Evolutionary conservation across 352 stramenopile genomes (phyloP).

Genomic region (Saprolegnia parasitica): DNA sequence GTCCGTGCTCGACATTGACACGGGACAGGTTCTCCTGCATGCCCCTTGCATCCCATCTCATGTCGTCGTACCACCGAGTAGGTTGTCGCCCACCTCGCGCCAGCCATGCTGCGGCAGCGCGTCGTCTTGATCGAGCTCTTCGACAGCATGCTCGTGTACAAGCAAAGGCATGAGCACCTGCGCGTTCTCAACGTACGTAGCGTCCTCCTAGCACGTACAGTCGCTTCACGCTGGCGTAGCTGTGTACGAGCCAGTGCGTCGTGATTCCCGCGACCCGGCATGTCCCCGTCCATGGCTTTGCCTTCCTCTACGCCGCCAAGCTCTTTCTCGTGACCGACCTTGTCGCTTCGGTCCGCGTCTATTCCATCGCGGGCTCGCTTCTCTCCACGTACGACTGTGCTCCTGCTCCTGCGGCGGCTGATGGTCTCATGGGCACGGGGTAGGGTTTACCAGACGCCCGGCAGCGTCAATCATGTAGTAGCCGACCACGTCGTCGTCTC

Average conservation of each 20-base stretch:
- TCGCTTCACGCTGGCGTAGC: neutral
- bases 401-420: too few species aligned
- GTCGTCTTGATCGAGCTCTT: constrained; percentile 31
- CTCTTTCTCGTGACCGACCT: neutral
- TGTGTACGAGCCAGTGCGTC: neutral
- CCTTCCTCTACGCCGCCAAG: neutral
- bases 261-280: neutral
- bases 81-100: neutral
- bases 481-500: too few species aligned
- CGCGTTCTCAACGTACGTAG: constrained; percentile 6
- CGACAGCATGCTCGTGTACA: constrained; percentile 28
- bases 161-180: constrained; percentile 24
- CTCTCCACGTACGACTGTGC: too few species aligned
- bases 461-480: too few species aligned
- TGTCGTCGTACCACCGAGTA: neutral
- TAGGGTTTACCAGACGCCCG: too few species aligned
- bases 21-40: neutral
- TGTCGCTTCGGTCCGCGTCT: too few species aligned
- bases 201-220: neutral
- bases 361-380: too few species aligned
- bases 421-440: too few species aligned
- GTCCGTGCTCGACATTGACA: neutral
- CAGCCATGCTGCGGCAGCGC: constrained; percentile 10
- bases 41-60: neutral
- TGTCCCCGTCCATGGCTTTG: neutral